These are phyloP conservation scores for Fusarium guadeloupense DNA, from an alignment of 2,329 filamentous ascomycete species.

Conservation along the genomic window DNA sequence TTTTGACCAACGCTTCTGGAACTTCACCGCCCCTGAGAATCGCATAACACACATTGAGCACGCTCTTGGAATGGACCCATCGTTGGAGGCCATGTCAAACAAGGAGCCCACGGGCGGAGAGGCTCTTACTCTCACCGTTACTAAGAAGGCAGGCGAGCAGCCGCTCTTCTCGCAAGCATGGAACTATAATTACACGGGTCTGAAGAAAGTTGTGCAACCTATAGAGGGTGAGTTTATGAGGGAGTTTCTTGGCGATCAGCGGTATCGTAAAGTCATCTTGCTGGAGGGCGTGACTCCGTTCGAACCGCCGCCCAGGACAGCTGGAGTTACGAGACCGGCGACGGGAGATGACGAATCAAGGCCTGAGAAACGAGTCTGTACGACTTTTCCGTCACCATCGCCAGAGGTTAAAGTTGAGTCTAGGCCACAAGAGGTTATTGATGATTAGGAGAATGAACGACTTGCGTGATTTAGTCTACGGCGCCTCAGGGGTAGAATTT, in stretches of 20 bases:
- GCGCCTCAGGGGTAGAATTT: too few species aligned
- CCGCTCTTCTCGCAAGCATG: not conserved
- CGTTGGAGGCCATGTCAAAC: not conserved
- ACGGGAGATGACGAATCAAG: not conserved
- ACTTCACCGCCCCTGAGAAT: not conserved
- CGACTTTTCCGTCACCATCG: not conserved
- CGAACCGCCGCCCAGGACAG: not conserved
- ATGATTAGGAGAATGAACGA: not conserved
- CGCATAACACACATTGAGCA: constrained; percentile 4
- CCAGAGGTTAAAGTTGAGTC: not conserved
- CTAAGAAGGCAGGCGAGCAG: not conserved
- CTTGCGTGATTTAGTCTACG: too few species aligned
- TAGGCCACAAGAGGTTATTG: not conserved
- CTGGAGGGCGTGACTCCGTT: not conserved
- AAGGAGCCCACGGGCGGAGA: not conserved
- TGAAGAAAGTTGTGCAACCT: not conserved
- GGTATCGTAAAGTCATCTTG: constrained; percentile 13
- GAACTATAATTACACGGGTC: not conserved
- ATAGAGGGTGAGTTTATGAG: not conserved
- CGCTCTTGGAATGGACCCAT: not conserved
- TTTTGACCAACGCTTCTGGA: not conserved
- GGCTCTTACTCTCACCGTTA: not conserved
- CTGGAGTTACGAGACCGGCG: constrained; percentile 2
- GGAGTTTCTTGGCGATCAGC: constrained; percentile 2
- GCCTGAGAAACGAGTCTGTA: not conserved